Evolutionary conservation across 176 grass and related monocot species (phyloP), one percentile per base, ranked within the genome.

Genomic region (Rhynchospora pubera): DNA sequence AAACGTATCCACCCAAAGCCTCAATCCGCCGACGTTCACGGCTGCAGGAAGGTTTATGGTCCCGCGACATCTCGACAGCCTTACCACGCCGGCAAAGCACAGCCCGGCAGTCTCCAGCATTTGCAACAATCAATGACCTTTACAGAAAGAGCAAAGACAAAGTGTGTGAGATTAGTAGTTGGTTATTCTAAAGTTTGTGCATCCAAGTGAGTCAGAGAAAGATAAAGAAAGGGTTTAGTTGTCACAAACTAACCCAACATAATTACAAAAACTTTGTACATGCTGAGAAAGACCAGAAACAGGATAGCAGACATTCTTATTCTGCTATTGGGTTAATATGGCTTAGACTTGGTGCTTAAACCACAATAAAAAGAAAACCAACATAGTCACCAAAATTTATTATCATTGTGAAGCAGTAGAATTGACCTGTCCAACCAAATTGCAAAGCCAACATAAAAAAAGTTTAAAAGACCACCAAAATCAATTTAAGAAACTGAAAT

Each of bases 91-190:
- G 86, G 79, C 92, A 93, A 79, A 98, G 89, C 43, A 98, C 96
- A 59, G 96, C 96, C 78, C 92, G 83, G 79, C 96, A 98, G 68
- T 94, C 96, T 75, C 96, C 92, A 77, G 89, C 96, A 90, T 98
- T 98, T 18, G 90, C 96, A 16, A 98, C 96, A 57, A 98, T 82
- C 68, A 98, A 88, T 19, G 89, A 94, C 90, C 96, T 98, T 82
- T 82, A 68, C 6, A 34, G 65, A 23, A 83, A 18, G 57, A 14
- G 26, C 15, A 65, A 70, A 65, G 19, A 82, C 53, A 81, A 28
- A 28, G n/a, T 32, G 55, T 44, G 70, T 69, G 15, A 48, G 30
- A 77, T 59, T 43, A 79, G 18, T 51, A 12, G 53, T 39, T 30
- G 13, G 26, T 77, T 56, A 21, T 16, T 77, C 13, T 30, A 5